Conservation (phyloP, 192 early-diverging fungal species). For the Funneliformis geosporum region DNA sequence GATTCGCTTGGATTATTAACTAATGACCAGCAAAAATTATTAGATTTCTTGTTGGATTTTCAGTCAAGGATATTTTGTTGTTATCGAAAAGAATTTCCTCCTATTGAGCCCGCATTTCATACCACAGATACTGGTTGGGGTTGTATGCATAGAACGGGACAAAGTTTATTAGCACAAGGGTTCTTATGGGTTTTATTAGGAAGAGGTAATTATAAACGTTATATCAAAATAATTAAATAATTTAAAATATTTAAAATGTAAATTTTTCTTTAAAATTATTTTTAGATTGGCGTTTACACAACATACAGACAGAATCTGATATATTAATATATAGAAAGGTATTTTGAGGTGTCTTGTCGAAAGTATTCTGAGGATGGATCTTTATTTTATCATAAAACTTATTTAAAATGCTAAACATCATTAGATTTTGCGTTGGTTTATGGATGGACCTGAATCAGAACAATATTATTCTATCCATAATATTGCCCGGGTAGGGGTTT, state of each 20-base stretch:
- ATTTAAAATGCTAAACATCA: neutral
- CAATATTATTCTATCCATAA: conserved; percentile 48
- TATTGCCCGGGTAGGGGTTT: conserved; percentile 39
- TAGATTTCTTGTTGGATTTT: conserved; percentile 42
- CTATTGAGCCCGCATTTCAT: conserved; percentile 45
- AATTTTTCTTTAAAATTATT: neutral
- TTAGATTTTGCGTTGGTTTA: conserved; percentile 43
- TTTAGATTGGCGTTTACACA: conserved; percentile 37
- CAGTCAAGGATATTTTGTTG: conserved; percentile 45
- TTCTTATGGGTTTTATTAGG: conserved; percentile 43
- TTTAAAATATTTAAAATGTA: neutral
- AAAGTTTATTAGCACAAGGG: conserved; percentile 46
- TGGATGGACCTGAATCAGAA: conserved; percentile 45
- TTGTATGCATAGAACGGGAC: conserved; percentile 50
- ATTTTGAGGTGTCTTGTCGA: no score
- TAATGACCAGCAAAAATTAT: conserved; percentile 26
- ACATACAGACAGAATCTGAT: conserved; percentile 13
- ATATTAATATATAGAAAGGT: conserved; percentile 33
- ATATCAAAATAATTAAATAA: neutral
- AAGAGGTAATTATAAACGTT: conserved; percentile 37
- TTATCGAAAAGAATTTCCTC: conserved; percentile 44
- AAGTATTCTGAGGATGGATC: no score
- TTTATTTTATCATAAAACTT: no score
- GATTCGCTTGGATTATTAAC: conserved; percentile 22
- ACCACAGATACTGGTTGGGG: conserved; percentile 50